phyloP scores from a whole-genome alignment of 2,329 filamentous ascomycete species.

The Colletotrichum camelliae region DNA sequence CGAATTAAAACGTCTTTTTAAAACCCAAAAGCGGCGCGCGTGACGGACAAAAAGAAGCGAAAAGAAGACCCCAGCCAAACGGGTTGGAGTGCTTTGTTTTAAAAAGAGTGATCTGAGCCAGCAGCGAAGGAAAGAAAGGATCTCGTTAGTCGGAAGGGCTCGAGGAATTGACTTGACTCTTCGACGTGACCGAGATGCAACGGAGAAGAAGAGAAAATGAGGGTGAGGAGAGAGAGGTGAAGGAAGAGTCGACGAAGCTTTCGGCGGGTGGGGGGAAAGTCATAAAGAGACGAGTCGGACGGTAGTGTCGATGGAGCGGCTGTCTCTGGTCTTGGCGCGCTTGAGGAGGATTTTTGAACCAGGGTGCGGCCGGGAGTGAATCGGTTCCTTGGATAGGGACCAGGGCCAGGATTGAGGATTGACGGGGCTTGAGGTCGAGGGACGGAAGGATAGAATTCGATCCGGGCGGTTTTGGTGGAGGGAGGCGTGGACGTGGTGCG shows the following conservation, averaged over 20 bases:
- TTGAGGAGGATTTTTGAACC: slow-evolving; percentile 13
- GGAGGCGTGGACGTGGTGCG: slow-evolving; percentile 4
- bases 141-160: slow-evolving; percentile 38
- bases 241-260: slow-evolving; percentile 22
- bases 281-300: slow-evolving; percentile 39
- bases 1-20: slow-evolving; percentile 20
- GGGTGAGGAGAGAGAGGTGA: slow-evolving; percentile 29
- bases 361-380: slow-evolving; percentile 10
- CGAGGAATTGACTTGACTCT: slow-evolving; percentile 42
- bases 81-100: slow-evolving; percentile 10
- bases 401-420: neutral
- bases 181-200: slow-evolving; percentile 48
- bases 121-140: slow-evolving; percentile 55
- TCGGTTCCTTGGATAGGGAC: slow-evolving; percentile 2
- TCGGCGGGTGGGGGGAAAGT: slow-evolving; percentile 37
- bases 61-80: slow-evolving; percentile 28
- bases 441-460: slow-evolving; percentile 14
- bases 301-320: neutral
- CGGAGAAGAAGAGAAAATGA: slow-evolving; percentile 35
- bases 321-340: slow-evolving; percentile 12
- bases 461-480: slow-evolving; percentile 5
- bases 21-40: slow-evolving; percentile 6
- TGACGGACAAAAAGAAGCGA: slow-evolving; percentile 31
- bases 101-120: slow-evolving; percentile 62
- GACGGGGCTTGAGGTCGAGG: neutral